These are phyloP conservation scores for Nyctanthes arbortristis DNA, from an alignment of 257 asterid species.

Conservation along the genomic window DNA sequence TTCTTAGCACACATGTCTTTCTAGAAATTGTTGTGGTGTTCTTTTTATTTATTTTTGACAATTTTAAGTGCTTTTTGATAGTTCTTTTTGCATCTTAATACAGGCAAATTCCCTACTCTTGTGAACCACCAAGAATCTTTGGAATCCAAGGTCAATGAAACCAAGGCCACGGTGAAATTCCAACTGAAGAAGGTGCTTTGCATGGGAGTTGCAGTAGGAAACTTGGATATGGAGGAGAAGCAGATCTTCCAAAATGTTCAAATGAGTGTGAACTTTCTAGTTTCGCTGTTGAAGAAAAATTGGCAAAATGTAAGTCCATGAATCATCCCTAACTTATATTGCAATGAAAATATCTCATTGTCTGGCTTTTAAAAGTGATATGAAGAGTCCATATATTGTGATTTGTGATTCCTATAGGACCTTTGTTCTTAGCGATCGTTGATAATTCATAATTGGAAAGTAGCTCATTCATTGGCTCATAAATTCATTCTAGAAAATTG, in stretches of 20 bases:
- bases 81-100: not conserved
- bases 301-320: conserved; percentile 26
- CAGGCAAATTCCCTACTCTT: conserved; percentile 28
- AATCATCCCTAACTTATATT: too few species aligned
- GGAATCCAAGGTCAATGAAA: conserved; percentile 23
- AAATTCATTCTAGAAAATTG: not conserved
- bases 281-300: conserved; percentile 20
- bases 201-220: conserved; percentile 21
- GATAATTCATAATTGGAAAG: not conserved
- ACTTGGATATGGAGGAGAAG: conserved; percentile 9
- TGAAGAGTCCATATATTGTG: too few species aligned
- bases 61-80: not conserved
- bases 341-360: too few species aligned
- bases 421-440: not conserved
- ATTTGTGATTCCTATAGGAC: too few species aligned
- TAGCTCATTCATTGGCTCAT: not conserved
- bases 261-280: conserved; percentile 26
- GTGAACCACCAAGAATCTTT: conserved; percentile 24
- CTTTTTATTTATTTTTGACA: not conserved
- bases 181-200: conserved; percentile 22
- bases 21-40: not conserved
- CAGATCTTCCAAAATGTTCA: conserved; percentile 19
- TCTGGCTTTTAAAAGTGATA: too few species aligned
- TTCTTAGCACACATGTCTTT: not conserved
- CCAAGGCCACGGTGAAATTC: conserved; percentile 24